Evolutionary conservation across 2,329 filamentous ascomycete species (phyloP).

Genomic region (Neofusicoccum laricinum): DNA sequence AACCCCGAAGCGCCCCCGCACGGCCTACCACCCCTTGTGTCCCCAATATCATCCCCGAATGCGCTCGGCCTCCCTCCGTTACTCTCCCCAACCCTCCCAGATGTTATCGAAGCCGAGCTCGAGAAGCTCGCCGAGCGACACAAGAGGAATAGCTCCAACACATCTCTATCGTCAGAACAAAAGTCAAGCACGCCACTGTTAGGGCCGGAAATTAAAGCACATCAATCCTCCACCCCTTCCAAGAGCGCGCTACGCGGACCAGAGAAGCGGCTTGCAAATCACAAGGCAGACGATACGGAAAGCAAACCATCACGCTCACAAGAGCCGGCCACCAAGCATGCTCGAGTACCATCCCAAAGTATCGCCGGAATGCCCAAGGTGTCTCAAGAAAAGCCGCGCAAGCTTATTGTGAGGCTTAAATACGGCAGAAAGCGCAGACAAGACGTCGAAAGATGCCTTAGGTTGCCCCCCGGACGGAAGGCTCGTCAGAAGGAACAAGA

Average conservation of each 20-base stretch:
- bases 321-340: slow-evolving; percentile 20
- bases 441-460: slow-evolving; percentile 42
- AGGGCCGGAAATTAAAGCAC: neutral
- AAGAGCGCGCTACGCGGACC: neutral
- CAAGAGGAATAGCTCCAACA: slow-evolving; percentile 31
- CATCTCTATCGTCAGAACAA: slow-evolving; percentile 33
- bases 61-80: slow-evolving; percentile 48
- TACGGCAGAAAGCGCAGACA: slow-evolving; percentile 50
- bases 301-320: neutral
- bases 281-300: neutral
- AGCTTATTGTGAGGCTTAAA: slow-evolving; percentile 49
- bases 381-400: slow-evolving; percentile 21
- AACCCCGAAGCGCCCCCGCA: slow-evolving; percentile 40
- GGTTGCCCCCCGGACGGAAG: slow-evolving; percentile 28
- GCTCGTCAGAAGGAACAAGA: slow-evolving; percentile 22
- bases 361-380: neutral
- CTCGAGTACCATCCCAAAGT: neutral
- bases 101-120: slow-evolving; percentile 54
- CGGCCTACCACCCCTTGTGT: slow-evolving; percentile 36
- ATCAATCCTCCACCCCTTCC: neutral
- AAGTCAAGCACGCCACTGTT: slow-evolving; percentile 6
- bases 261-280: neutral
- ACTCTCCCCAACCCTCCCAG: slow-evolving; percentile 58
- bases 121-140: slow-evolving; percentile 38
- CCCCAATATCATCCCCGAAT: slow-evolving; percentile 41